Conservation (phyloP, 2,329 filamentous ascomycete genomes). For the Eurotiales sp. region DNA sequence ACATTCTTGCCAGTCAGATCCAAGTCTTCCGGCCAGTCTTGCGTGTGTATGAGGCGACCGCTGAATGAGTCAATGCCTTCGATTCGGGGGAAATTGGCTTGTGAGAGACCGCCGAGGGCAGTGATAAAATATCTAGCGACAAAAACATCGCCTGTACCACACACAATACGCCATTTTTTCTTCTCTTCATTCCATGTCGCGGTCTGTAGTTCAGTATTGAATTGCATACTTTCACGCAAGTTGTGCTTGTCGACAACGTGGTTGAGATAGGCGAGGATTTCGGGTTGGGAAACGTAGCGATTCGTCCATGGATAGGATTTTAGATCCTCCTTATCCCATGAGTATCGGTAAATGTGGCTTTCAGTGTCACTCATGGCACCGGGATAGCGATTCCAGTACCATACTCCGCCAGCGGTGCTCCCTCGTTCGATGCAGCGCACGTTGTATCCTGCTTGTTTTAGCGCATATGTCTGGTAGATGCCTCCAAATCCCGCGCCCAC, state of each 20-base stretch:
- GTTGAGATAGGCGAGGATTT: background rate
- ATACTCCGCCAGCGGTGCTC: background rate
- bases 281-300: background rate
- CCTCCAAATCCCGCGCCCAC: no score
- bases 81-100: background rate
- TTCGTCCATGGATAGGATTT: no score
- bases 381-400: background rate
- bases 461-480: no score
- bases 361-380: background rate
- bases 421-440: no score
- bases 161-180: slow-evolving; percentile 22
- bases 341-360: background rate
- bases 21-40: background rate
- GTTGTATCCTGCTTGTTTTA: no score
- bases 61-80: background rate
- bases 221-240: background rate
- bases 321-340: background rate
- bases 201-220: background rate
- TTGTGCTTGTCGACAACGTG: background rate
- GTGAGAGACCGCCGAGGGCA: no score
- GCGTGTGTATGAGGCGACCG: background rate
- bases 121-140: no score
- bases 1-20: background rate
- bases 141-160: no score
- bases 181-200: slow-evolving; percentile 49